Conservation (phyloP, 805 yeast species). For the Brettanomyces custersianus region DNA sequence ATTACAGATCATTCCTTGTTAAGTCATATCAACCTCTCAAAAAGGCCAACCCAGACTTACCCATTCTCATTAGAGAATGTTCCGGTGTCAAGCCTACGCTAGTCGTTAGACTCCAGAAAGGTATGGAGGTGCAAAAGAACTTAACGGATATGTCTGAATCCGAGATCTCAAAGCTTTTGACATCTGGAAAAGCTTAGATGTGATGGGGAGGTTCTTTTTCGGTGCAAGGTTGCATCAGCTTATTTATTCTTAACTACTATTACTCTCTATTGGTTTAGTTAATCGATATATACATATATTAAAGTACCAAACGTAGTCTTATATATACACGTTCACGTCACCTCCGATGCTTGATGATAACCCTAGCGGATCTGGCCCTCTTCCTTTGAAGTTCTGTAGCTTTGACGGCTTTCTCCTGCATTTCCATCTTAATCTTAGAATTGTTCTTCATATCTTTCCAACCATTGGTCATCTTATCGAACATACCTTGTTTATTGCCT, state of each 20-base stretch:
- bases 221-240: neutral
- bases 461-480: conserved; percentile 22
- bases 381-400: conserved; percentile 22
- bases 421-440: conserved; percentile 16
- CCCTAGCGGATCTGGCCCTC: conserved; percentile 18
- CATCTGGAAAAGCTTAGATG: conserved; percentile 8
- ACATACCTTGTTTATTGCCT: conserved; percentile 21
- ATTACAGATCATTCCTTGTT: conserved; percentile 45
- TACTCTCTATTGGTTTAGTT: neutral
- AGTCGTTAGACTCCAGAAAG: conserved; percentile 62
- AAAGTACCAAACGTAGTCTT: too few species aligned
- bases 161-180: conserved; percentile 31
- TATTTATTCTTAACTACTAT: too few species aligned
- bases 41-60: conserved; percentile 54
- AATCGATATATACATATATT: neutral
- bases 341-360: conserved; percentile 21
- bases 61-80: conserved; percentile 74
- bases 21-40: conserved; percentile 58
- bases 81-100: conserved; percentile 64
- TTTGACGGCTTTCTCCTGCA: conserved; percentile 18
- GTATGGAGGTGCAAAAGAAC: conserved; percentile 38
- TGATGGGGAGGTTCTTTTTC: neutral
- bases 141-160: conserved; percentile 40
- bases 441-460: conserved; percentile 25
- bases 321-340: too few species aligned